Conservation (phyloP, 768 basidiomycete species). For the Mycena capillaripes region DNA sequence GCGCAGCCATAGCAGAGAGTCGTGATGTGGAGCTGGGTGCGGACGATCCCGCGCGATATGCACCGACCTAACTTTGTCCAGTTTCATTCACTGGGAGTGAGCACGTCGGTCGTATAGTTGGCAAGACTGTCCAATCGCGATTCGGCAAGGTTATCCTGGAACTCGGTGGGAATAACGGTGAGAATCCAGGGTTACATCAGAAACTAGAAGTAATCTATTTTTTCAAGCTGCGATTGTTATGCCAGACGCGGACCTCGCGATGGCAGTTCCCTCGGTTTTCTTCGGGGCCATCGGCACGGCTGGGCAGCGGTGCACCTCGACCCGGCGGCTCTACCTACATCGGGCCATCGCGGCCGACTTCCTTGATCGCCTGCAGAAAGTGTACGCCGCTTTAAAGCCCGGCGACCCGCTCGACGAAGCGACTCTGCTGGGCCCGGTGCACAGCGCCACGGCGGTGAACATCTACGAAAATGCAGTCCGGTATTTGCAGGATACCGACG, state of each 20-base stretch:
- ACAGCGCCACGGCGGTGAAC: constrained; percentile 76
- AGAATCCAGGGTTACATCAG: constrained; percentile 37
- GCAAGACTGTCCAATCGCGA: constrained; percentile 86
- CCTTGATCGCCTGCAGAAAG: constrained; percentile 77
- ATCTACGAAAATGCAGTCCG: constrained; percentile 74
- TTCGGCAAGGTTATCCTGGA: constrained; percentile 94
- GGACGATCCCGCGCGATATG: constrained; percentile 15
- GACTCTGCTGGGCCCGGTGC: constrained; percentile 91
- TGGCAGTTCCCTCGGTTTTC: constrained; percentile 92
- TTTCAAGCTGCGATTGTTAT: constrained; percentile 88
- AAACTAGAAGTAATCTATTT: constrained; percentile 24
- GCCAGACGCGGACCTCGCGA: constrained; percentile 91
- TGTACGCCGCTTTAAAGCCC: constrained; percentile 79
- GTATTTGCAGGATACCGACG: constrained; percentile 73
- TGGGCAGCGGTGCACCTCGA: constrained; percentile 90
- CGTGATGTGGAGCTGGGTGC: constrained; percentile 83
- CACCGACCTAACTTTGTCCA: constrained; percentile 45
- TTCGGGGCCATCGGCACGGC: constrained; percentile 93
- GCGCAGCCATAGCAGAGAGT: constrained; percentile 84
- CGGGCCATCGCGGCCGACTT: constrained; percentile 82
- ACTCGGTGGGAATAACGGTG: constrained; percentile 96
- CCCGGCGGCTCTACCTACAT: constrained; percentile 92
- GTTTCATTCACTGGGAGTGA: constrained; percentile 98
- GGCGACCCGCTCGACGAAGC: constrained; percentile 86
- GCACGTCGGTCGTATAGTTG: constrained; percentile 87